These are phyloP conservation scores for Pilatotrama ljubarskyi DNA, from an alignment of 768 basidiomycete genomes.

Conservation along the genomic window DNA sequence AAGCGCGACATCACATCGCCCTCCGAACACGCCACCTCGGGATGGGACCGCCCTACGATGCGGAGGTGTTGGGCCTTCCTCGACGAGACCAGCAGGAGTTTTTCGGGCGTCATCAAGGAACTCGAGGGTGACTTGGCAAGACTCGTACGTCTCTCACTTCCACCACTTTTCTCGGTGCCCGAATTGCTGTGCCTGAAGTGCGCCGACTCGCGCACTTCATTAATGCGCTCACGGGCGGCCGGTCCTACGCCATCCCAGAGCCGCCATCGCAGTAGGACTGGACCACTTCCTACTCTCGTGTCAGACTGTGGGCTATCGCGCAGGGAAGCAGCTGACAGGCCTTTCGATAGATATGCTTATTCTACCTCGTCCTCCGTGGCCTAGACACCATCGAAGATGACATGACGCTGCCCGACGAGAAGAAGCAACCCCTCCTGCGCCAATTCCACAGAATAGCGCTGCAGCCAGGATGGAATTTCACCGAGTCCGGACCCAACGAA, in stretches of 20 bases:
- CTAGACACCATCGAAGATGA: constrained; percentile 99
- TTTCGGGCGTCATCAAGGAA: constrained; percentile 92
- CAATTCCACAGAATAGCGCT: constrained; percentile 78
- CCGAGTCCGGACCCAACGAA: constrained; percentile 80
- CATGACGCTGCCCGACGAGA: constrained; percentile 86
- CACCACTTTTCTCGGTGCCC: too few relatives aligned
- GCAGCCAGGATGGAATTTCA: constrained; percentile 85
- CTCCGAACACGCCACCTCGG: constrained; percentile 74
- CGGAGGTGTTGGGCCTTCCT: constrained; percentile 86
- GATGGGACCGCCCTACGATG: constrained; percentile 88
- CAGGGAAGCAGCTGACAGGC: neutral
- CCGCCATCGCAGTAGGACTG: too few relatives aligned
- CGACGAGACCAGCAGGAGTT: constrained; percentile 87
- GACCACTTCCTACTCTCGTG: too few relatives aligned
- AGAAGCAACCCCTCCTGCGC: constrained; percentile 85
- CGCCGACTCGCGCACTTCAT: too few relatives aligned
- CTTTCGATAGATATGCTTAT: constrained; percentile 75
- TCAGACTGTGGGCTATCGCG: too few relatives aligned
- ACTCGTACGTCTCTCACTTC: constrained; percentile 73
- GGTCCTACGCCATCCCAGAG: too few relatives aligned
- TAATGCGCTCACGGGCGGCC: too few relatives aligned
- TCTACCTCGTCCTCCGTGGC: constrained; percentile 91
- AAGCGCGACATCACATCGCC: constrained; percentile 80
- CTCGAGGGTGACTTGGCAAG: constrained; percentile 93
- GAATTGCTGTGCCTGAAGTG: too few relatives aligned